Percentiles rank a stretch among this genome's conserved stretches.
phyloP scores from a whole-genome alignment of 1,139 yeast species.

The Scheffersomyces lignicola region DNA sequence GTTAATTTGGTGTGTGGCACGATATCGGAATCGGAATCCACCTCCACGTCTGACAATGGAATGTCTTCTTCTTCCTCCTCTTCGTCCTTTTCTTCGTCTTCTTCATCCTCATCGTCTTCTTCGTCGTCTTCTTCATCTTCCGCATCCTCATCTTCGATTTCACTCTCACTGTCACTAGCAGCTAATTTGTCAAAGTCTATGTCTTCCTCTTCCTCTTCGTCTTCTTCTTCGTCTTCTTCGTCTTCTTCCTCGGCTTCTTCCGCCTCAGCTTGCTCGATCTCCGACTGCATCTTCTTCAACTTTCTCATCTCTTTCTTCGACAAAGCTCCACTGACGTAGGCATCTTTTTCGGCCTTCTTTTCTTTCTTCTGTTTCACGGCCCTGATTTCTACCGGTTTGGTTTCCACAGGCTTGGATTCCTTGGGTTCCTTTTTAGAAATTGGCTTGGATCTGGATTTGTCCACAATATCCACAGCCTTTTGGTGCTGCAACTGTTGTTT shows the following conservation, averaged over 20 bases:
- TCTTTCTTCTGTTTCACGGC: conserved; percentile 14
- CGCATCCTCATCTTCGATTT: conserved; percentile 38
- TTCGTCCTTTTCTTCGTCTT: conserved; percentile 44
- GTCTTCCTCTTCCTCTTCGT: conserved; percentile 37
- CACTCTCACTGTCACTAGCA: conserved; percentile 48
- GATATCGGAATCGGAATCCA: conserved; percentile 83
- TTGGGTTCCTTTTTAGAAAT: conserved; percentile 11
- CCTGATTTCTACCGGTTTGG: conserved; percentile 6
- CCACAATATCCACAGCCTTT: conserved; percentile 25
- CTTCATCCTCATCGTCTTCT: conserved; percentile 45
- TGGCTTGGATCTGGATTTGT: conserved; percentile 27
- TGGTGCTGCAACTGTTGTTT: conserved; percentile 38
- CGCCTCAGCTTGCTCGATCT: conserved; percentile 21
- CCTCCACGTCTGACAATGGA: conserved; percentile 75
- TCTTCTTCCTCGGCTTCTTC: conserved; percentile 26
- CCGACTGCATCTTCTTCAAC: conserved; percentile 49
- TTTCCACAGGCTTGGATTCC: conserved; percentile 10
- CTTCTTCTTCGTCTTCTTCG: conserved; percentile 28
- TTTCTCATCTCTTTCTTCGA: conserved; percentile 68
- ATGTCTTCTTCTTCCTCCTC: conserved; percentile 59
- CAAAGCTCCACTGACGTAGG: conserved; percentile 45
- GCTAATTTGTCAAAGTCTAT: conserved; percentile 55
- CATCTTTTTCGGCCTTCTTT: conserved; percentile 27
- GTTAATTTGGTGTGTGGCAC: conserved; percentile 91
- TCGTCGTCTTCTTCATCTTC: conserved; percentile 44